Evolutionary conservation across 2,329 filamentous ascomycete genomes (phyloP), one percentile per base, ranked within the genome.

Genomic region (Cladophialophora bantiana): DNA sequence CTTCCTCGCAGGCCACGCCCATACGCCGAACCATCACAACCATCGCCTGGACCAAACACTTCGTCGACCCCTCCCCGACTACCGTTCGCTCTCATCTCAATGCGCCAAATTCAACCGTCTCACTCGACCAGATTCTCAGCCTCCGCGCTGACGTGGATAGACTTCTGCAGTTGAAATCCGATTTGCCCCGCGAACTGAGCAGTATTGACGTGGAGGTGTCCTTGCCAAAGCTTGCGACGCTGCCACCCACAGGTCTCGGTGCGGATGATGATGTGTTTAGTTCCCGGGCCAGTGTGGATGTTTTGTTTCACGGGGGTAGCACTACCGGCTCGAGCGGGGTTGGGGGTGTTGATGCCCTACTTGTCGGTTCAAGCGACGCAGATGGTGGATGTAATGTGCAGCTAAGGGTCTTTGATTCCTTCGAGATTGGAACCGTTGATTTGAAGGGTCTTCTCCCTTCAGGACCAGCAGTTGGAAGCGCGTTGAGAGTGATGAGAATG

Each of bases 391-490:
- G 68, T 55, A 61, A 31, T 13, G 83, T 96, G 12, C 90, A 94
- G 75, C 82, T 96, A 18, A 92, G 89, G 72, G 92, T 96, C 56
- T 94, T 94, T 76, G 91, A 96, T 76, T 94, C 91, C 5, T 92
- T 96, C 73, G 85, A 91, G 67, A 89, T 96, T 65, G 92, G 93
- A 3, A 84, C 79, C 12, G 89, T 93, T 68, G 77, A 80, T 65
- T 83, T 84, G 64, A 84, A 81, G 34, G 75, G 77, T 1, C 80
- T 75, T 74, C 75, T 68, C 12, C 76, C 83, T 60, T 9, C 45
- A 26, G 52, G 12, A 7, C 26, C 4, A 9, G 80, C 79, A 64
- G 78, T 86, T 20, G 77, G 62, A 69, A 20, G 66, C 65, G 20
- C 54, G 5, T 74, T 83, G 54, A 82, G 80, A 32, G 80, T 85